Evolutionary conservation across 2,329 filamentous ascomycete genomes (phyloP).

Genomic region (Hirsutella rhossiliensis): DNA sequence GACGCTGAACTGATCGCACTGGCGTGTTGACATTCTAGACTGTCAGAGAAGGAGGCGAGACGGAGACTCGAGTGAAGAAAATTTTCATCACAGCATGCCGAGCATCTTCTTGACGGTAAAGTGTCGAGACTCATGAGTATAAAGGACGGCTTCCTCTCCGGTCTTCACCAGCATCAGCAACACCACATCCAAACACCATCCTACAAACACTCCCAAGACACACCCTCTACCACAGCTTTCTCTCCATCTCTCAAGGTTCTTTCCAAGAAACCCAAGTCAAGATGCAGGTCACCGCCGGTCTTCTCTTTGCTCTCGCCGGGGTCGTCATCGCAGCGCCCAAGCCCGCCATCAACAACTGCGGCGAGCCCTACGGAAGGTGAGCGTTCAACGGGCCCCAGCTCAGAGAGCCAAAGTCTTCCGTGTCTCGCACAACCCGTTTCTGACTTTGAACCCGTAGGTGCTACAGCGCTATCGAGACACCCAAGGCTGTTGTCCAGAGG

Average conservation of each 20-base stretch:
- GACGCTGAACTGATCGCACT: conserved; percentile 5
- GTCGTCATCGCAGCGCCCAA: background rate
- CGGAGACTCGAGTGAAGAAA: background rate
- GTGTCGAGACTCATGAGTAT: background rate
- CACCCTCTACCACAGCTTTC: background rate
- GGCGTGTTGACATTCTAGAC: conserved; percentile 1
- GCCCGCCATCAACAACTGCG: conserved; percentile 13
- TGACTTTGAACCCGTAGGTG: conserved; percentile 10
- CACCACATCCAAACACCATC: background rate
- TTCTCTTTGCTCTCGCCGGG: background rate
- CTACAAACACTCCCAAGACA: background rate
- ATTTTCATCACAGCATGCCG: background rate
- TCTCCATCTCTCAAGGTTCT: background rate
- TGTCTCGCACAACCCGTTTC: no score
- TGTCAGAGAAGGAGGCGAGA: background rate
- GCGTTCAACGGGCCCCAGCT: background rate
- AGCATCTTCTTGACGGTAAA: background rate
- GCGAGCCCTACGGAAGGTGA: conserved; percentile 15
- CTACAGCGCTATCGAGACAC: conserved; percentile 11
- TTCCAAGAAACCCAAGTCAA: background rate
- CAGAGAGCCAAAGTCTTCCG: background rate
- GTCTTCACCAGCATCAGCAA: background rate
- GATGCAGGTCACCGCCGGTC: background rate
- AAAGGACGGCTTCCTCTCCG: background rate
- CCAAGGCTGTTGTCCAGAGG: background rate